Evolutionary conservation across 768 basidiomycete species (phyloP).

Genomic region (Pisolithus marmoratus): DNA sequence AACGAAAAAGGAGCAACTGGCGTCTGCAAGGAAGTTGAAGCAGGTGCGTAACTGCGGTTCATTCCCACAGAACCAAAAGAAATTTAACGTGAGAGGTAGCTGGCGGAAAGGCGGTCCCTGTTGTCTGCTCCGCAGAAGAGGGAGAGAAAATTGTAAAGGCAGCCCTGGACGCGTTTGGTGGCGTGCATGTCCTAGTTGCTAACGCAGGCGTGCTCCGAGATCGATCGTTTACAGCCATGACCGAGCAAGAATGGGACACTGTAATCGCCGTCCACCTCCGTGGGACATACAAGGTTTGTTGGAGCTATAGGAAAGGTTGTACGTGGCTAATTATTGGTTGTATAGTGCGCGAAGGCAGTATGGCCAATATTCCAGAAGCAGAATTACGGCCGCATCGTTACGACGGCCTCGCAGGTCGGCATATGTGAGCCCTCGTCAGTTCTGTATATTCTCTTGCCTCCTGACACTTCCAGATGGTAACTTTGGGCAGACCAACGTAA

Average conservation of each 20-base stretch:
- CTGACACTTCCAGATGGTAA: constrained; percentile 64
- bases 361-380: constrained; percentile 98
- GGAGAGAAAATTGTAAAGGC: constrained; percentile 85
- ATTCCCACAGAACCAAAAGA: background rate
- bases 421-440: constrained; percentile 58
- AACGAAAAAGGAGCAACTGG: constrained; percentile 76
- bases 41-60: constrained; percentile 41
- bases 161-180: constrained; percentile 82
- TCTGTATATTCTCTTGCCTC: background rate
- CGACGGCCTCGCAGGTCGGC: constrained; percentile 89
- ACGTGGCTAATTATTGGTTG: background rate
- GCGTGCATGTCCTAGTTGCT: constrained; percentile 81
- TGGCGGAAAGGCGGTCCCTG: constrained; percentile 84
- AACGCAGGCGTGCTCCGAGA: constrained; percentile 95
- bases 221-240: constrained; percentile 87
- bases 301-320: constrained; percentile 2
- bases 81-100: constrained; percentile 35
- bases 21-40: constrained; percentile 83
- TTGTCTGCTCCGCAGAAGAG: constrained; percentile 85
- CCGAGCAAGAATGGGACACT: constrained; percentile 90
- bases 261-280: constrained; percentile 85
- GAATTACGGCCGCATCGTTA: constrained; percentile 92
- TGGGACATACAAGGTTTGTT: constrained; percentile 78
- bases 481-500: constrained; percentile 88
- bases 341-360: constrained; percentile 85